phyloP scores from a whole-genome alignment of 495 filamentous ascomycete genomes.

The Penicillium angulare region DNA sequence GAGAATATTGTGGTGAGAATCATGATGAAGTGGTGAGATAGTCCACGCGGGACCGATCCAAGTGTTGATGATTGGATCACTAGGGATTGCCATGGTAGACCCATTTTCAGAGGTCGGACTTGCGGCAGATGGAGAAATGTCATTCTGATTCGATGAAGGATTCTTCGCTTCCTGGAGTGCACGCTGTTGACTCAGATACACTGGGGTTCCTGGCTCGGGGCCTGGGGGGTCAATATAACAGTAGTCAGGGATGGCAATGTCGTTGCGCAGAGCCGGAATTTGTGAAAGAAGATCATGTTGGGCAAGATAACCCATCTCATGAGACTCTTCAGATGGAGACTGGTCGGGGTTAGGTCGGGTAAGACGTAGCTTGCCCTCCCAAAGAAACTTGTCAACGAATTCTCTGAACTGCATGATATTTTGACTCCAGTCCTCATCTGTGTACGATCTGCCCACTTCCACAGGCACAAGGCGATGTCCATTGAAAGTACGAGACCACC shows the following conservation, averaged over 20 bases:
- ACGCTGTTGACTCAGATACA: conserved; percentile 43
- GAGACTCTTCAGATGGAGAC: conserved; percentile 5
- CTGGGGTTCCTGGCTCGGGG: conserved; percentile 46
- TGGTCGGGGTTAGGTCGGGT: conserved; percentile 7
- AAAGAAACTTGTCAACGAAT: conserved; percentile 65
- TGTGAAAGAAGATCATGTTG: conserved; percentile 87
- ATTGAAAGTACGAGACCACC: conserved; percentile 69
- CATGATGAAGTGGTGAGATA: conserved; percentile 89
- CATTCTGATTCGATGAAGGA: too few relatives aligned
- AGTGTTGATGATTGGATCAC: conserved; percentile 63
- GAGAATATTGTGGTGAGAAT: conserved; percentile 91
- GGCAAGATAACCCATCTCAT: conserved; percentile 72
- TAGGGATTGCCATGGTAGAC: conserved; percentile 21
- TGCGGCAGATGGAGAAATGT: too few relatives aligned
- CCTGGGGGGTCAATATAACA: conserved; percentile 67
- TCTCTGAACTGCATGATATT: conserved; percentile 71
- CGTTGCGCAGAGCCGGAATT: conserved; percentile 71
- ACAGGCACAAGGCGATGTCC: conserved; percentile 82
- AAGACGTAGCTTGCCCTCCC: too few relatives aligned
- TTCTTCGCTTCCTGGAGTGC: conserved; percentile 21
- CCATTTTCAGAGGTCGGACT: too few relatives aligned
- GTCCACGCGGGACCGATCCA: conserved; percentile 91
- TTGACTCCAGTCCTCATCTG: conserved; percentile 83
- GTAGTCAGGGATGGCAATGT: conserved; percentile 80
- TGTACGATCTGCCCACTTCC: conserved; percentile 88